Evolutionary conservation across 305 asterid genomes (phyloP).

Genomic region (Vinca major): DNA sequence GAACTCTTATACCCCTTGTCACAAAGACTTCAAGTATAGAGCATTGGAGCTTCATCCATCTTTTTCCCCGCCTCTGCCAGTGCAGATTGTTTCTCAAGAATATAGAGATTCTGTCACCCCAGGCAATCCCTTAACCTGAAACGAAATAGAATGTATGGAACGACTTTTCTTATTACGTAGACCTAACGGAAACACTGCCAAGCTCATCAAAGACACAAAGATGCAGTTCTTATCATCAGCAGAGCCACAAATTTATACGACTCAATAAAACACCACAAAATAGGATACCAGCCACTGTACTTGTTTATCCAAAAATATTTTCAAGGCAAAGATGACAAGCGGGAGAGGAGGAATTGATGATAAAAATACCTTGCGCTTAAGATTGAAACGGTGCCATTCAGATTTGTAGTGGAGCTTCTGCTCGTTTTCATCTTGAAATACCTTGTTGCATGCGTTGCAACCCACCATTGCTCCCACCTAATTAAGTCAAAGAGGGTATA

Average conservation of each 20-base stretch:
- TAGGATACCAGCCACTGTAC: no score
- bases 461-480: slow-evolving; percentile 38
- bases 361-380: slow-evolving; percentile 77
- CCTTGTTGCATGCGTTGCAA: slow-evolving; percentile 89
- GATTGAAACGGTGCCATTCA: slow-evolving; percentile 99
- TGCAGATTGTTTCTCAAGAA: slow-evolving; percentile 70
- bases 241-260: no score
- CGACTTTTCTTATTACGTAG: neutral
- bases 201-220: neutral
- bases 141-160: slow-evolving; percentile 1
- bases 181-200: neutral
- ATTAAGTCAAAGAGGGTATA: neutral
- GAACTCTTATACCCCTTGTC: slow-evolving; percentile 75
- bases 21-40: slow-evolving; percentile 73
- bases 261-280: no score
- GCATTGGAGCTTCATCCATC: slow-evolving; percentile 59
- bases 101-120: slow-evolving; percentile 87
- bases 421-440: slow-evolving; percentile 55
- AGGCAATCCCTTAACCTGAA: slow-evolving; percentile 95
- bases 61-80: slow-evolving; percentile 57
- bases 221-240: no score
- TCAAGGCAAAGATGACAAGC: neutral
- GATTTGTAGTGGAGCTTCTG: slow-evolving; percentile 91
- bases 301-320: no score
- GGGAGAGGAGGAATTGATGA: neutral